phyloP scores from a whole-genome alignment of 305 asterid genomes.

The Fraxinus sp. region DNA sequence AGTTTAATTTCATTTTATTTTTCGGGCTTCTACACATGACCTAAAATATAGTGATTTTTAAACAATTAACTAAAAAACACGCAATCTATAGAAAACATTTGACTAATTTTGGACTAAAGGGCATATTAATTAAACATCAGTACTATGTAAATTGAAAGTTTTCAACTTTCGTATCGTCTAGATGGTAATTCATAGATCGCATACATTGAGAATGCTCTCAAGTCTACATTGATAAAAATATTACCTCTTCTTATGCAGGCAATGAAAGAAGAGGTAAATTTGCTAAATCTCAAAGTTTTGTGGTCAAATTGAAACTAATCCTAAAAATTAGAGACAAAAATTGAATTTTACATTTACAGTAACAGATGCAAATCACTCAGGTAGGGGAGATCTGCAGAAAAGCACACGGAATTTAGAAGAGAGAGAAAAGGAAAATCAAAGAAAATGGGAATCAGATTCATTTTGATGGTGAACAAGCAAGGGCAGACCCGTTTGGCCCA shows the following conservation, averaged over 20 bases:
- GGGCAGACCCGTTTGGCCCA: conserved; percentile 98
- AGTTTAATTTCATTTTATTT: too few species aligned
- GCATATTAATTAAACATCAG: neutral
- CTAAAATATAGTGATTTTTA: too few species aligned
- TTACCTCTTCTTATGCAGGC: neutral
- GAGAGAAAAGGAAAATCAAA: neutral
- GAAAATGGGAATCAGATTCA: conserved; percentile 87
- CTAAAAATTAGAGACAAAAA: neutral
- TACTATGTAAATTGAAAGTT: neutral
- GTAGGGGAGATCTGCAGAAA: neutral
- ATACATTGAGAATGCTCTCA: too few species aligned
- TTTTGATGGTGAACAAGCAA: conserved; percentile 97
- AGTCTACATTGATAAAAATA: too few species aligned
- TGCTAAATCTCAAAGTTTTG: neutral
- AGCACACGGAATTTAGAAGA: neutral
- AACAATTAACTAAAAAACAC: neutral
- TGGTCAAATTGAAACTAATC: neutral
- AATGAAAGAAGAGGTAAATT: too few species aligned
- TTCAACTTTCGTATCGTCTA: neutral
- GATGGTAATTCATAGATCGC: too few species aligned
- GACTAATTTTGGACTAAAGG: neutral
- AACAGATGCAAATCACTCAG: neutral
- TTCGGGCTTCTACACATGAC: too few species aligned
- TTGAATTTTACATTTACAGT: neutral
- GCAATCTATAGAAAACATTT: neutral